Evolutionary conservation across 805 yeast species (phyloP), one percentile per base, ranked within the genome.

Genomic region (Pichia phayaonensis): DNA sequence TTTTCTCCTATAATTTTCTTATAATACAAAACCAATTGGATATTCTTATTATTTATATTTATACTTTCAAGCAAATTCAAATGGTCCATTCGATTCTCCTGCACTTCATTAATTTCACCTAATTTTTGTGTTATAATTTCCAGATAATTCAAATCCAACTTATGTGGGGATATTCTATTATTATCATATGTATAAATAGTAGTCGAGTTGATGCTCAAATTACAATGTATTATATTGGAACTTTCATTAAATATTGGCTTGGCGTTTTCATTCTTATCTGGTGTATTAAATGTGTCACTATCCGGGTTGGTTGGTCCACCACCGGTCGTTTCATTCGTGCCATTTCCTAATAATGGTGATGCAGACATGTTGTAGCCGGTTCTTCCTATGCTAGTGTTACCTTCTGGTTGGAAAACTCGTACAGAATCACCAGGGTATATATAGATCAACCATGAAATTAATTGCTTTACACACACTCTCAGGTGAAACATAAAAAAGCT

Each of bases 111-210:
- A 47, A 81, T 77, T 16, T 69, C 61, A 5, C 82, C 81, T 52
- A 80, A 62, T 47, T 80, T 83, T 55, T 73, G 76, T 16, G 81
- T 72, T 4, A 80, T 68, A 1, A 74, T 63, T 56, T 81, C 86
- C 1, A 77, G 69, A 50, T 82, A 73, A 56, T 78, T 79, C 45
- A 79, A 64, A 46, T 70, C 72, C 41, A 72, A 65, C 24, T 66
- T 59, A 29, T 72, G 69, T 1, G 38, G 38, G 16, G 71, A 66
- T 39, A 80, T 61, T 23, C 66, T 68, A 43, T 65, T 62, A 59
- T 78, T 78, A 56, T 80, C 84, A 54, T 78, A 72, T 13, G 84
- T 75, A 61, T 76, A 81, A 15, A 80, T 66, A 0, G 85, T 79
- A 7, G 84, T 77, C 18, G 85, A 80, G 59, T 81, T 80, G 34